Evolutionary conservation across 257 asterid species (phyloP).

Genomic region (Solanum chilense): DNA sequence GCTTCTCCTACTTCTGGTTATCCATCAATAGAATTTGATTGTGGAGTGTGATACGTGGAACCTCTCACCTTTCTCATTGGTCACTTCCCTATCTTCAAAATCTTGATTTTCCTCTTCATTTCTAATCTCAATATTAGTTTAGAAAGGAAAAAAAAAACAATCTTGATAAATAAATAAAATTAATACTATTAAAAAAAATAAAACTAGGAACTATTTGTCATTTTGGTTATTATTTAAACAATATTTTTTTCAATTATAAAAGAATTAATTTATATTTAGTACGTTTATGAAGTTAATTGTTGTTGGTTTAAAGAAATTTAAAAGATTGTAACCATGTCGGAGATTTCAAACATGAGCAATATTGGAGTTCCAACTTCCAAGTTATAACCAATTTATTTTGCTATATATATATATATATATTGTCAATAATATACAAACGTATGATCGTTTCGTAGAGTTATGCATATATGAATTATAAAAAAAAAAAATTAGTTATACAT

Average conservation of each 20-base stretch:
- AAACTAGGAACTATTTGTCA: not conserved
- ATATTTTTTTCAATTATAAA: not conserved
- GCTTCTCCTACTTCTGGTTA: conserved; percentile 13
- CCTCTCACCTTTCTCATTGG: conserved; percentile 38
- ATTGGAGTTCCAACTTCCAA: too few relatives aligned
- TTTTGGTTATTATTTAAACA: not conserved
- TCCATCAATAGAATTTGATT: conserved; percentile 31
- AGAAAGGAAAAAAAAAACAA: not conserved
- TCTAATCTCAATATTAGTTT: too few relatives aligned
- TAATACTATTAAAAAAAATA: too few relatives aligned
- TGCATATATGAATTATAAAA: too few relatives aligned
- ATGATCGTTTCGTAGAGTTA: too few relatives aligned
- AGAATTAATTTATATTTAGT: not conserved
- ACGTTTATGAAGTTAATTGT: not conserved
- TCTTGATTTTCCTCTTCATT: not conserved
- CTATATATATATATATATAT: too few relatives aligned
- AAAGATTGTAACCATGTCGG: too few relatives aligned
- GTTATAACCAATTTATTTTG: too few relatives aligned
- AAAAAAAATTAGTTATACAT: too few relatives aligned
- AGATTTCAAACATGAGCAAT: too few relatives aligned
- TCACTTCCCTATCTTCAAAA: conserved; percentile 43
- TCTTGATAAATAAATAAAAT: not conserved
- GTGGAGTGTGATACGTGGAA: conserved; percentile 44
- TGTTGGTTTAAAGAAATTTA: too few relatives aligned
- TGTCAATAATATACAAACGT: too few relatives aligned